Conservation (phyloP, 1,284 basidiomycete species). For the Laetiporus sulphureus region DNA sequence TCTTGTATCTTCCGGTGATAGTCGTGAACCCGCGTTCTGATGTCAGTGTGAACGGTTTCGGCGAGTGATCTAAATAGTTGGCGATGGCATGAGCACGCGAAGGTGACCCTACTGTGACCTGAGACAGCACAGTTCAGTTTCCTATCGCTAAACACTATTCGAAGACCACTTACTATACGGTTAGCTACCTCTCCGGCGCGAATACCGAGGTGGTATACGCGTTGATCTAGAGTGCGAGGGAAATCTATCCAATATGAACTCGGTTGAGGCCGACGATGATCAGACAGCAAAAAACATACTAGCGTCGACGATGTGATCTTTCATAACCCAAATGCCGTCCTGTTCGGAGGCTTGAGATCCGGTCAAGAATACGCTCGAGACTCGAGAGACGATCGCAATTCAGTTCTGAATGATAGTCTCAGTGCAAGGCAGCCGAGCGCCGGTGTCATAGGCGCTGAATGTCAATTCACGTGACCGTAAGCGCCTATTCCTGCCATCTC, state of each 20-base stretch:
- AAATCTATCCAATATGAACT: conserved; percentile 45
- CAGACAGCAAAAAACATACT: conserved; percentile 36
- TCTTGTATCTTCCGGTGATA: conserved; percentile 70
- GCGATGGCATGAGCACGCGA: conserved; percentile 63
- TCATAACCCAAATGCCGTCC: no score
- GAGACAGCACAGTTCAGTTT: conserved; percentile 5
- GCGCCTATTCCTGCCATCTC: no score
- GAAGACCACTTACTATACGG: conserved; percentile 51
- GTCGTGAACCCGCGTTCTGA: conserved; percentile 79
- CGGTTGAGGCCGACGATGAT: no score
- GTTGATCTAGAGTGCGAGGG: conserved; percentile 60
- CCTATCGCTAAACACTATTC: background rate
- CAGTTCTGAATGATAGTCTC: no score
- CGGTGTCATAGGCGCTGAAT: no score
- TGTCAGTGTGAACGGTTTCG: conserved; percentile 52
- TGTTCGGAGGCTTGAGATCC: no score
- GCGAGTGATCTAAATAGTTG: conserved; percentile 49
- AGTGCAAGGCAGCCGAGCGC: no score
- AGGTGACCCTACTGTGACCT: conserved; percentile 75
- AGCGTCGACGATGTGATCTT: conserved; percentile 50
- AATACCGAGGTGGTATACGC: conserved; percentile 75
- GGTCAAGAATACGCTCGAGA: no score
- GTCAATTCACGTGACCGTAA: no score
- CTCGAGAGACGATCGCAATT: no score
- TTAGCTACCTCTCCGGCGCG: conserved; percentile 75